A percentile compares a stretch with the other conserved stretches of the same genome.
Evolutionary conservation across 306 rosid species (phyloP).

Genomic region (Hylodesmum podocarpum): DNA sequence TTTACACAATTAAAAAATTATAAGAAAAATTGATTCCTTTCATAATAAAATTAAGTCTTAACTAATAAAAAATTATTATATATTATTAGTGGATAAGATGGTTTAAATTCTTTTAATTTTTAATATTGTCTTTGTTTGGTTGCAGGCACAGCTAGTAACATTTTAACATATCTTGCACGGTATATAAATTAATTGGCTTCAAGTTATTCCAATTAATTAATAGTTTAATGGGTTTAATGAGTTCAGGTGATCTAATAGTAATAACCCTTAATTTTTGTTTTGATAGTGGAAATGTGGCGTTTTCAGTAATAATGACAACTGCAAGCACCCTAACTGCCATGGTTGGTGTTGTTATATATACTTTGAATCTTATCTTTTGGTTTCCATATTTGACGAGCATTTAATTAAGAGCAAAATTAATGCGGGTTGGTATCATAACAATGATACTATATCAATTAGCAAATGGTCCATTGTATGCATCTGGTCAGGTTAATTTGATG

Average conservation of each 20-base stretch:
- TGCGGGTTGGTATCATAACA: not conserved
- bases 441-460: not conserved
- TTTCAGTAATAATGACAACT: constrained; percentile 89
- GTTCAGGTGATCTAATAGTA: not conserved
- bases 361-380: not conserved
- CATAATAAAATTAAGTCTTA: too few relatives aligned
- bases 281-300: constrained; percentile 58
- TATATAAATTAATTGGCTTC: too few relatives aligned
- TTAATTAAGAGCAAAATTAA: constrained; percentile 5
- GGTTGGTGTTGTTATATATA: constrained; percentile 54
- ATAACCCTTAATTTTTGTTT: not conserved
- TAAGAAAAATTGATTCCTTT: too few relatives aligned
- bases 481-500: not conserved
- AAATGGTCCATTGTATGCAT: not conserved
- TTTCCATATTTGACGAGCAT: not conserved
- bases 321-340: constrained; percentile 77
- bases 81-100: too few relatives aligned
- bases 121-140: constrained; percentile 18
- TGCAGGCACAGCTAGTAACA: constrained; percentile 93
- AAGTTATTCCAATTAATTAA: constrained; percentile 3
- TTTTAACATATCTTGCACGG: constrained; percentile 90
- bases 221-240: not conserved
- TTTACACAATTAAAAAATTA: too few relatives aligned
- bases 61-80: too few relatives aligned
- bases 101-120: not conserved